Percentiles rank a stretch among this genome's conserved stretches.
Conservation (phyloP, 306 rosid genomes). For the Sechiopsis laciniata region DNA sequence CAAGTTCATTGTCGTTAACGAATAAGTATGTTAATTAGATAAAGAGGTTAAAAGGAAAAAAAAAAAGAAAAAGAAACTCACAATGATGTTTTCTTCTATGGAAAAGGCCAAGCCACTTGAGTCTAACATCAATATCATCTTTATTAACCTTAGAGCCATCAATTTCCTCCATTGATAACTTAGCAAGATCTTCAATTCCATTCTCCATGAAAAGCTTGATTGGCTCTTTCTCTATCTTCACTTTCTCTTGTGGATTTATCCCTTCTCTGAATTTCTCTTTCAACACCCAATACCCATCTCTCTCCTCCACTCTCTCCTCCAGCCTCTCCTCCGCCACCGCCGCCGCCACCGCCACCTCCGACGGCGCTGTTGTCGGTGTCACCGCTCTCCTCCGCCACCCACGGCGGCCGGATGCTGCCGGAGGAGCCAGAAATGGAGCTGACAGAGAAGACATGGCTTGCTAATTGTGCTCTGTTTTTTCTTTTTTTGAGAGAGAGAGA, state of each 20-base stretch:
- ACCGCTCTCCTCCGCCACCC: conserved; percentile 35
- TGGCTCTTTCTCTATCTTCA: conserved; percentile 74
- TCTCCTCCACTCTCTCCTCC: conserved; percentile 73
- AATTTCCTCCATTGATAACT: conserved; percentile 61
- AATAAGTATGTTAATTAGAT: no score
- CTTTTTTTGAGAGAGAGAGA: not conserved
- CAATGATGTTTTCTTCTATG: conserved; percentile 85
- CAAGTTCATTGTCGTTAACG: no score
- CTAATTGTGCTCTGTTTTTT: no score
- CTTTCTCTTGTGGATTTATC: conserved; percentile 67
- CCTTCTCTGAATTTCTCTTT: conserved; percentile 70
- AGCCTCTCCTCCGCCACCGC: conserved; percentile 44
- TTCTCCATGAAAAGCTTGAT: conserved; percentile 75
- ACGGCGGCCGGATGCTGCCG: conserved; percentile 26
- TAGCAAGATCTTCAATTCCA: conserved; percentile 64
- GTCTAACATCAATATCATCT: conserved; percentile 89
- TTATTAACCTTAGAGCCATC: conserved; percentile 52
- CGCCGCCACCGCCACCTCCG: conserved; percentile 27
- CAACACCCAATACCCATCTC: conserved; percentile 68
- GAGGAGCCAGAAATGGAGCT: conserved; percentile 46
- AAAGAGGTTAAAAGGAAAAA: no score
- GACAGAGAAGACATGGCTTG: conserved; percentile 50
- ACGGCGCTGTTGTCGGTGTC: conserved; percentile 40
- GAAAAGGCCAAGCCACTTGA: conserved; percentile 97
- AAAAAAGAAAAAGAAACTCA: conserved; percentile 35